phyloP scores from a whole-genome alignment of 768 basidiomycete genomes.

The Russula brevipes region DNA sequence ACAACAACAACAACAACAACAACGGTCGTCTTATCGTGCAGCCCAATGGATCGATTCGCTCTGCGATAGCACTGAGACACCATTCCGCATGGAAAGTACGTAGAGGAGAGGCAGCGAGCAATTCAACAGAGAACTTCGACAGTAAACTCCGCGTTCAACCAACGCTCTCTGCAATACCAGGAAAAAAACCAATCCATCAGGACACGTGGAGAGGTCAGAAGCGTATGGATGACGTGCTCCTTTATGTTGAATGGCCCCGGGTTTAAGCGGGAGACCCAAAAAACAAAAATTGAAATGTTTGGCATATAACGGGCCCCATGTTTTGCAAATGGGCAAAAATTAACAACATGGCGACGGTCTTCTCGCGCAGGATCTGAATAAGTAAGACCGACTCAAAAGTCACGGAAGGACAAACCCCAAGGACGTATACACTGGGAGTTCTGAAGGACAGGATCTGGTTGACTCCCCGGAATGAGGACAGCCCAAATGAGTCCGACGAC shows the following conservation, averaged over 20 bases:
- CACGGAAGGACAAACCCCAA: constrained; percentile 23
- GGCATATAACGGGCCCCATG: constrained; percentile 53
- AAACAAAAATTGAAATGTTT: constrained; percentile 37
- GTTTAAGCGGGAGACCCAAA: constrained; percentile 48
- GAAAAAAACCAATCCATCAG: no score
- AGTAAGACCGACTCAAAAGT: not conserved
- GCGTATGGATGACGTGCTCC: constrained; percentile 49
- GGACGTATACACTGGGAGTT: constrained; percentile 45
- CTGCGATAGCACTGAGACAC: no score
- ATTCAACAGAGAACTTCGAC: no score
- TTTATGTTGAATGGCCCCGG: constrained; percentile 73
- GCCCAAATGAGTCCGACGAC: constrained; percentile 42
- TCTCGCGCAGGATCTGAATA: not conserved
- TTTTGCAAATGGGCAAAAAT: constrained; percentile 58
- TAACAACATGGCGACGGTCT: constrained; percentile 62
- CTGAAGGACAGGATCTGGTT: constrained; percentile 78
- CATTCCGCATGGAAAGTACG: no score
- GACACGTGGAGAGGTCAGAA: no score
- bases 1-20: no score
- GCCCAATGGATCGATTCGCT: no score
- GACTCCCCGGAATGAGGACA: constrained; percentile 59
- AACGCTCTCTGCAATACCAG: no score
- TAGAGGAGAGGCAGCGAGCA: no score
- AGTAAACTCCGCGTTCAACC: no score
- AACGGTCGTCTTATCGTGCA: no score